Evolutionary conservation across 2,329 filamentous ascomycete species (phyloP).

Genomic region (Cadophora luteo-olivacea): DNA sequence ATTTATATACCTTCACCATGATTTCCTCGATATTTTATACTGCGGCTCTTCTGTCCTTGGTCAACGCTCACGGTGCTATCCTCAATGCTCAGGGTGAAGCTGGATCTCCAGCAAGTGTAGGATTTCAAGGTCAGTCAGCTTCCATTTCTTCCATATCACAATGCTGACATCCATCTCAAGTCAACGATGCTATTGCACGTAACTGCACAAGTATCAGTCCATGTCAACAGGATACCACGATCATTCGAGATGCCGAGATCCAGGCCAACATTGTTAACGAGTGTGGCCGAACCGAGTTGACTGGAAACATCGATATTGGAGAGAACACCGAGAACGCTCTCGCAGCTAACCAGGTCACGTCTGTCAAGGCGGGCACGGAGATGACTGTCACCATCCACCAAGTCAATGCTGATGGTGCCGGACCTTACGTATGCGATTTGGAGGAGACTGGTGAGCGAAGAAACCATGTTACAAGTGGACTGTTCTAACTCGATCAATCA

Average conservation of each 20-base stretch:
- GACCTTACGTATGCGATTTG: slow-evolving; percentile 61
- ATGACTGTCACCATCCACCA: slow-evolving; percentile 60
- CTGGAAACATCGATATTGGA: slow-evolving; percentile 67
- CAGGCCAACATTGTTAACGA: slow-evolving; percentile 59
- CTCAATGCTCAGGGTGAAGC: slow-evolving; percentile 53
- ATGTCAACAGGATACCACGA: slow-evolving; percentile 69
- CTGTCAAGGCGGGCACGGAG: slow-evolving; percentile 53
- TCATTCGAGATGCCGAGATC: slow-evolving; percentile 66
- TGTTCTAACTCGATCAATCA: slow-evolving; percentile 1
- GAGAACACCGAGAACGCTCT: slow-evolving; percentile 61
- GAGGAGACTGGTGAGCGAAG: slow-evolving; percentile 54
- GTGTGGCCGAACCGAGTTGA: slow-evolving; percentile 66
- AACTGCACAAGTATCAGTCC: slow-evolving; percentile 70
- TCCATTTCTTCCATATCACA: background rate
- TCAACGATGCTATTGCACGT: slow-evolving; percentile 61
- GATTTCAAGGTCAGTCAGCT: slow-evolving; percentile 47
- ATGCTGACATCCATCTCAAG: slow-evolving; percentile 40
- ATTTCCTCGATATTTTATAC: slow-evolving; percentile 43
- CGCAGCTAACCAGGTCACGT: slow-evolving; percentile 53
- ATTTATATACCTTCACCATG: slow-evolving; percentile 45
- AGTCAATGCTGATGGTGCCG: slow-evolving; percentile 59
- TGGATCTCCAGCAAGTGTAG: slow-evolving; percentile 55
- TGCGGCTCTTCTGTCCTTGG: slow-evolving; percentile 47
- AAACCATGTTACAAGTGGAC: background rate
- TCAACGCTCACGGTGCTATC: slow-evolving; percentile 54